Base-by-base conservation (phyloP, 2,329 filamentous ascomycete genomes). In the Calonectria hawksworthii region DNA sequence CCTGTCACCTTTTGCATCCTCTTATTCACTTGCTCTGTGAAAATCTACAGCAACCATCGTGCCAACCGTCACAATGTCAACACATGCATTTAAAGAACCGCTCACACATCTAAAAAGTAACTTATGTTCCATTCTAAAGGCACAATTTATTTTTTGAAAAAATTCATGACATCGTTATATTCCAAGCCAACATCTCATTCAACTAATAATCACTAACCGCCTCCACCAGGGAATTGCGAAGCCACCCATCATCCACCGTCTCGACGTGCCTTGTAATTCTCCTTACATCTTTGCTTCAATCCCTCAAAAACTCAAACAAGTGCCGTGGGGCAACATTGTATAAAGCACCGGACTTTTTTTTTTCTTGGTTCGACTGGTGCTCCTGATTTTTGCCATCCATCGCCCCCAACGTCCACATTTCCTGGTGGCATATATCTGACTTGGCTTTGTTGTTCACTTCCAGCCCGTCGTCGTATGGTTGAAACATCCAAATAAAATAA, bases 311-410 rank as follows among this genome's bases (percentile, higher is more conserved):
- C 74, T 80, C 74, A 76, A 82, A 84, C 83, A 86, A 86, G 78
- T 86, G 85, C 87, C 87, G 87, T 78, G 87, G 88, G 87, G 87
- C 86, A 88, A 83, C 85, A 84, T 85, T 87, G 85, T 87, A 86
- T 82, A 82, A 81, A 82, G 70, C 78, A 77, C 70, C 70, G 67
- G 74, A 75, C 77, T 79, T 74, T 78, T 64, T 77, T 47, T 47
- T 47, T 47, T 23, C 8, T 32, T 32, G 30, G 71, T 69, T 76
- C 69, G 59, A 64, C 38, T 73, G 52, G 47, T 68, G 66, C 63
- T 66, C 68, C 68, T 51, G 59, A 74, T 61, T 80, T 81, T 80
- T 75, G 51, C 74, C 68, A 61, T 70, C 70, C 70, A 38, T 77
- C 75, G 34, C 68, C n/a, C 51, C 51, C 21, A 61, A 21, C 61